These are phyloP conservation scores for Backusella mclennaniae DNA, from an alignment of 192 early-diverging fungal species.

Conservation along the genomic window DNA sequence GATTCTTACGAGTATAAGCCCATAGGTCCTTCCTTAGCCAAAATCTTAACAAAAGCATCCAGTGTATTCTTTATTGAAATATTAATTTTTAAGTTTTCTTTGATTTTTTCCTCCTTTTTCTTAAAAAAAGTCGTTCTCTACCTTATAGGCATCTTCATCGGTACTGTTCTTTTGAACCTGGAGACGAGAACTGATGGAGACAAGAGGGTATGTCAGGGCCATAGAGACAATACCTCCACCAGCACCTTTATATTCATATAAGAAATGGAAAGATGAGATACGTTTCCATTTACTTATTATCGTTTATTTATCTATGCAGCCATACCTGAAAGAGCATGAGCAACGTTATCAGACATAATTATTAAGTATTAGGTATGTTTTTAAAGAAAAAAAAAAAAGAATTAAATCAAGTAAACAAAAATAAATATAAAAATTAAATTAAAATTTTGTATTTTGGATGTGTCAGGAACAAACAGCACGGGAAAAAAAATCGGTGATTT, in stretches of 20 bases:
- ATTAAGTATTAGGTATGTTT: conserved; percentile 2
- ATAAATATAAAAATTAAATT: conserved; percentile 12
- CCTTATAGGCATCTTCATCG: conserved; percentile 62
- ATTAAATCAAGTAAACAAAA: conserved; percentile 24
- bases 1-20: conserved; percentile 85
- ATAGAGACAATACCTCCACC: conserved; percentile 90
- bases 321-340: conserved; percentile 73
- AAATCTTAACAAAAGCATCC: conserved; percentile 86
- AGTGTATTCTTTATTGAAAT: conserved; percentile 43
- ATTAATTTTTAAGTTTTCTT: background rate
- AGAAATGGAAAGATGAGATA: conserved; percentile 2
- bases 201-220: conserved; percentile 91
- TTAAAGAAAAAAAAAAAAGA: conserved; percentile 9
- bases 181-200: conserved; percentile 75
- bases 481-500: conserved; percentile 2
- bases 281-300: background rate
- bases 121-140: conserved; percentile 13
- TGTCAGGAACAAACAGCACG: conserved; percentile 15
- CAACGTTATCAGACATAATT: conserved; percentile 78
- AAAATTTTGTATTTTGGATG: conserved; percentile 3
- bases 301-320: background rate
- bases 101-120: background rate
- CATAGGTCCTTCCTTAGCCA: conserved; percentile 81
- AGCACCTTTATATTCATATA: conserved; percentile 50
- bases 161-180: conserved; percentile 70